Evolutionary conservation across 768 basidiomycete genomes (phyloP).

Genomic region (Leccinum imitatum): DNA sequence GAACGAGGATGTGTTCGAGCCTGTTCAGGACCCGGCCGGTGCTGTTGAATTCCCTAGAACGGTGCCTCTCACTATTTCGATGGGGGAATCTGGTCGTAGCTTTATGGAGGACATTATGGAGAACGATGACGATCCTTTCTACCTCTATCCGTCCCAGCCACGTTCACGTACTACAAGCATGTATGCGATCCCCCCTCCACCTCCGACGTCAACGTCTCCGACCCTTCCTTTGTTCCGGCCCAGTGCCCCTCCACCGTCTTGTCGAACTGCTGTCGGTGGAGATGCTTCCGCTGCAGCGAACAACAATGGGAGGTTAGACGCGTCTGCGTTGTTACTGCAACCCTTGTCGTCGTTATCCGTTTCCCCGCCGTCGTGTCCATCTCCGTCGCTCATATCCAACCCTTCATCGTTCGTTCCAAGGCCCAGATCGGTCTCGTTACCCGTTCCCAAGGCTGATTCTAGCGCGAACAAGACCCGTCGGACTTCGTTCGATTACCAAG

Average conservation of each 20-base stretch:
- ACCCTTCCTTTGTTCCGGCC: conserved; percentile 25
- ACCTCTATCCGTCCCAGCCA: conserved; percentile 16
- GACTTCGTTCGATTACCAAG: conserved; percentile 14
- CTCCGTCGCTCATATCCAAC: conserved; percentile 27
- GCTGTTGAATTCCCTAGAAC: conserved; percentile 26
- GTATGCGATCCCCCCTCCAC: conserved; percentile 13
- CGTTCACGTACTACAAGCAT: conserved; percentile 35
- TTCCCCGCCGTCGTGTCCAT: conserved; percentile 11
- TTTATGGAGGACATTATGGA: conserved; percentile 7
- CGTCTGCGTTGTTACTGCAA: conserved; percentile 30
- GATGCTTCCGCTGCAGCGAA: neutral
- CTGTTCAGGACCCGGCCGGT: conserved; percentile 1
- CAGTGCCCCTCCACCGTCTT: conserved; percentile 27
- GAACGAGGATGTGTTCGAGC: conserved; percentile 34
- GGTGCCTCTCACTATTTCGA: conserved; percentile 1
- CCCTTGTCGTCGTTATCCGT: conserved; percentile 22
- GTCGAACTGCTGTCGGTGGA: conserved; percentile 14
- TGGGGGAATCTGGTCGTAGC: neutral
- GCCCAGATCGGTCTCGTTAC: conserved; percentile 30
- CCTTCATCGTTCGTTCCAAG: conserved; percentile 16
- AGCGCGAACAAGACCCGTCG: conserved; percentile 13
- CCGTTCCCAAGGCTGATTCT: conserved; percentile 7
- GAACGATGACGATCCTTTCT: conserved; percentile 27
- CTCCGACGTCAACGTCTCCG: conserved; percentile 7
- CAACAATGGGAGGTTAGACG: conserved; percentile 13